Evolutionary conservation across 75 land plant species (phyloP).

Genomic region (Larix kaempferi): DNA sequence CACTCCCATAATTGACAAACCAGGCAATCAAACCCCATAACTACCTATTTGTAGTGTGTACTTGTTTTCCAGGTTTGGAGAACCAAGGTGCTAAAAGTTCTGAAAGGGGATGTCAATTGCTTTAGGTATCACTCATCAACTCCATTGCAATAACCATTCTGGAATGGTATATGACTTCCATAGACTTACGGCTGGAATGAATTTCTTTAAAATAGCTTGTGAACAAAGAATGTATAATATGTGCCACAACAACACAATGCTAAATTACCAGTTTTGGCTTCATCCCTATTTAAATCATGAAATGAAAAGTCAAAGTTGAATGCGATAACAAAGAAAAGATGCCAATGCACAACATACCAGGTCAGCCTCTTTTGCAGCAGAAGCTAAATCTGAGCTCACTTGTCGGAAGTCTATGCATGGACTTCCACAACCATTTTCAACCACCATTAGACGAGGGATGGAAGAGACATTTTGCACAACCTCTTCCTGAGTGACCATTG

Average conservation of each 20-base stretch:
- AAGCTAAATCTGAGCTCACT: conserved; percentile 96
- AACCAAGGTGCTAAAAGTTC: too few species aligned
- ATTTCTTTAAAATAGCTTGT: neutral
- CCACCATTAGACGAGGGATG: conserved; percentile 88
- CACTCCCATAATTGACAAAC: too few species aligned
- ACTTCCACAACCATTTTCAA: conserved; percentile 96
- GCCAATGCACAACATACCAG: conserved; percentile 39
- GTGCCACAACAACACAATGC: neutral
- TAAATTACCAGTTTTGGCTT: neutral
- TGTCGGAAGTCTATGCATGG: conserved; percentile 96
- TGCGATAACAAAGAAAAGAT: neutral
- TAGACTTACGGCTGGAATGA: neutral
- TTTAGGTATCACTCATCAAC: too few species aligned
- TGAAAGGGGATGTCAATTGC: too few species aligned
- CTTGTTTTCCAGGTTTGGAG: too few species aligned
- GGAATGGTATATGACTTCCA: too few species aligned
- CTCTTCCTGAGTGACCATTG: conserved; percentile 49
- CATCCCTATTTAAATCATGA: neutral
- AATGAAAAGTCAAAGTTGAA: neutral
- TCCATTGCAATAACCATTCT: too few species aligned
- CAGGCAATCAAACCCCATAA: too few species aligned
- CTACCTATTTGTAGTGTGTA: too few species aligned
- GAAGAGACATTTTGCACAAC: conserved; percentile 25
- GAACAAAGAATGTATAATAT: neutral
- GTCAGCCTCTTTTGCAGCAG: conserved; percentile 92